These are phyloP conservation scores for Mortierella claussenii DNA, from an alignment of 192 early-diverging fungal species.

Conservation along the genomic window DNA sequence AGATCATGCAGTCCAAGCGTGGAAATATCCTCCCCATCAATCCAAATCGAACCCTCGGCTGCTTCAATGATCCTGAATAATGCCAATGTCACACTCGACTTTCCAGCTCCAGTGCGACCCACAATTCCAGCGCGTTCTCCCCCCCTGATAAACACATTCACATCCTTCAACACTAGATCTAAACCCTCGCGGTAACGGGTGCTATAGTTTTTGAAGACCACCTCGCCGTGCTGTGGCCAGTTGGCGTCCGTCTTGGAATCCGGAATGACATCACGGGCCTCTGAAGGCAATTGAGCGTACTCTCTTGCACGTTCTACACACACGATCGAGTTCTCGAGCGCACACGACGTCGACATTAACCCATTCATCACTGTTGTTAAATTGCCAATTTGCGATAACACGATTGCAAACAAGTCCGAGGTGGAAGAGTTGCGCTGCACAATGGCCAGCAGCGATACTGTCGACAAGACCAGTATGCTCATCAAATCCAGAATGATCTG, in stretches of 20 bases:
- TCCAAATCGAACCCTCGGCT: slow-evolving; percentile 66
- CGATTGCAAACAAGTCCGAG: slow-evolving; percentile 59
- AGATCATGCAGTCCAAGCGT: slow-evolving; percentile 67
- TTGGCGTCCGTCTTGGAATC: slow-evolving; percentile 55
- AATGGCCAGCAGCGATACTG: slow-evolving; percentile 76
- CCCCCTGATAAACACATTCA: slow-evolving; percentile 55
- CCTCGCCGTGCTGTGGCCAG: slow-evolving; percentile 79
- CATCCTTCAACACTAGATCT: slow-evolving; percentile 75
- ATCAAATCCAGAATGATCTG: slow-evolving; percentile 79
- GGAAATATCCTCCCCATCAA: slow-evolving; percentile 79
- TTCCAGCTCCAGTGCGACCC: slow-evolving; percentile 69
- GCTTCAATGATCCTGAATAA: slow-evolving; percentile 78
- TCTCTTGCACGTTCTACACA: slow-evolving; percentile 84
- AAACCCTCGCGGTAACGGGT: slow-evolving; percentile 82
- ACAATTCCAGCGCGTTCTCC: slow-evolving; percentile 71
- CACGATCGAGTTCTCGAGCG: slow-evolving; percentile 75
- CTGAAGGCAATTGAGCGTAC: slow-evolving; percentile 77
- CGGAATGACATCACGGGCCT: slow-evolving; percentile 80
- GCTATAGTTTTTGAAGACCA: slow-evolving; percentile 77
- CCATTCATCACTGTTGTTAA: slow-evolving; percentile 81
- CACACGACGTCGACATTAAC: slow-evolving; percentile 79
- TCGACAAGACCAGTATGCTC: slow-evolving; percentile 78
- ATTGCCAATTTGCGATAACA: slow-evolving; percentile 68
- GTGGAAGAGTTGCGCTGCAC: slow-evolving; percentile 65
- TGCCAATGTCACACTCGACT: slow-evolving; percentile 51